Conservation (phyloP, 2,329 filamentous ascomycete genomes). For the Trichoderma breve region DNA sequence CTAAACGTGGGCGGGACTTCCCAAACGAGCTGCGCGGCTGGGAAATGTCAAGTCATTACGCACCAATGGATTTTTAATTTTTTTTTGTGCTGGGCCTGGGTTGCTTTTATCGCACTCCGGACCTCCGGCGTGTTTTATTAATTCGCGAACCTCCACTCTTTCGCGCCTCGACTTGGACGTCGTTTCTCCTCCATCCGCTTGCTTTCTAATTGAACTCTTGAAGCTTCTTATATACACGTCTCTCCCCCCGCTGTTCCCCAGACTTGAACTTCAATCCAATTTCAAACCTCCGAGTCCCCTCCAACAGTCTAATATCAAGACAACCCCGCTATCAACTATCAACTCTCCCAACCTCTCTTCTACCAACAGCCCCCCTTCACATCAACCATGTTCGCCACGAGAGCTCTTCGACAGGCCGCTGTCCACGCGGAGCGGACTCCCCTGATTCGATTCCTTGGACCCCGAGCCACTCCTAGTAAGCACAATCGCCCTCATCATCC, state of each 20-base stretch:
- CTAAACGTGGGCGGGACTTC: conserved; percentile 10
- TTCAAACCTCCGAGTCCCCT: neutral
- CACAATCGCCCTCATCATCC: neutral
- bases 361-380: conserved; percentile 7
- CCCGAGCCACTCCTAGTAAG: conserved; percentile 56
- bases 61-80: conserved; percentile 1
- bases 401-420: conserved; percentile 57
- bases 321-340: neutral
- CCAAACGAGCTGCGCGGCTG: neutral
- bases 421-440: conserved; percentile 60
- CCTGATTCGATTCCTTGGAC: conserved; percentile 62
- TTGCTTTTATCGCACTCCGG: neutral
- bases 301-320: neutral
- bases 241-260: neutral
- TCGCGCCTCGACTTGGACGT: neutral
- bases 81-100: neutral
- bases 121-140: conserved; percentile 17
- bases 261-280: neutral
- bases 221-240: neutral
- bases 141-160: conserved; percentile 15
- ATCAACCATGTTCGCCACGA: conserved; percentile 53
- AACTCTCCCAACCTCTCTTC: neutral
- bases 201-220: neutral
- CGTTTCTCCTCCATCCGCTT: neutral
- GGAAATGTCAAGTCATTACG: neutral